Evolutionary conservation across 2,329 filamentous ascomycete genomes (phyloP).

Genomic region (Curvularia verruculosa): DNA sequence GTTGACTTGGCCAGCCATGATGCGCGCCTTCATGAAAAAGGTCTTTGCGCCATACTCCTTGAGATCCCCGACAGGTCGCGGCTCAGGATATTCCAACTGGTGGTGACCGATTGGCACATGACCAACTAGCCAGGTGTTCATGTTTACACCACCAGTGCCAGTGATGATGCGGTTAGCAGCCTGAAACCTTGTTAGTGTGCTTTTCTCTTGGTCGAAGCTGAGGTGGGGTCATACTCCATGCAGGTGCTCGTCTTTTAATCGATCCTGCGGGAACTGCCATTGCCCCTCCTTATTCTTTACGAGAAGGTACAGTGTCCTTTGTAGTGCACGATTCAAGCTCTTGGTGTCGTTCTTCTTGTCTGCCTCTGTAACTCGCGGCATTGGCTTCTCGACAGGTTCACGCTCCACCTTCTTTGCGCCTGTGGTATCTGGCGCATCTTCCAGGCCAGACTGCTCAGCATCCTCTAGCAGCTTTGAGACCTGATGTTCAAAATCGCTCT

Average conservation of each 20-base stretch:
- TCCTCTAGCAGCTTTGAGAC: conserved; percentile 75
- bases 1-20: conserved; percentile 95
- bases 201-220: not conserved
- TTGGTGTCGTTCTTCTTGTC: conserved; percentile 75
- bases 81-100: conserved; percentile 61
- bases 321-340: conserved; percentile 79
- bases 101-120: conserved; percentile 86
- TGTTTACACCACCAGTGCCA: conserved; percentile 83
- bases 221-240: conserved; percentile 70
- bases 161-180: conserved; percentile 79
- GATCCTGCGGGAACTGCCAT: conserved; percentile 84
- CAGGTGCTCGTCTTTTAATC: conserved; percentile 75
- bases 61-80: conserved; percentile 23
- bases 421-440: conserved; percentile 47
- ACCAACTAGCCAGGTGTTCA: conserved; percentile 98
- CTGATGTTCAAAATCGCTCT: conserved; percentile 68
- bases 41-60: conserved; percentile 74
- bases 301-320: conserved; percentile 84
- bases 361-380: conserved; percentile 75
- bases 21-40: conserved; percentile 95
- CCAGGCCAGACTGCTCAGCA: conserved; percentile 64
- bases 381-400: conserved; percentile 72
- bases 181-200: conserved; percentile 56
- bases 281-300: conserved; percentile 72
- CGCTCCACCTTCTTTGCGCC: conserved; percentile 54